Percentiles rank a stretch among this genome's conserved stretches.
Evolutionary conservation across 2,329 filamentous ascomycete genomes (phyloP).

Genomic region (Paecilomyces formosus): DNA sequence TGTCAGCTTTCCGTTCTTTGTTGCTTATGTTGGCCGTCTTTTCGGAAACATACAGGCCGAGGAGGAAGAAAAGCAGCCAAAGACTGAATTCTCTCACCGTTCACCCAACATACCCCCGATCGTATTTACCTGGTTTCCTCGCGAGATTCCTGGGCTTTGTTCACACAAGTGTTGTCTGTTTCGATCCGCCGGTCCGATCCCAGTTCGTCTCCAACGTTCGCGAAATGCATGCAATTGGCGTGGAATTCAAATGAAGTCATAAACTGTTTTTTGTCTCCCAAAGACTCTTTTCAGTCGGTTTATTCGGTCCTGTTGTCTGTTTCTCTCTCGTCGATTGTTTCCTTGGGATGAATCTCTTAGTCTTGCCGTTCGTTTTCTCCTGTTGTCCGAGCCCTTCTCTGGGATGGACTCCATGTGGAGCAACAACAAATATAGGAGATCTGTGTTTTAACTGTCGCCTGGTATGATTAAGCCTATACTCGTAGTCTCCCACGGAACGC

Average conservation of each 20-base stretch:
- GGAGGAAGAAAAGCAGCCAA: not conserved
- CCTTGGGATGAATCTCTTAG: not conserved
- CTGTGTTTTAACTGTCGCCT: not conserved
- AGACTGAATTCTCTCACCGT: not conserved
- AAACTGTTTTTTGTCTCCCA: not conserved
- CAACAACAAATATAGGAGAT: not conserved
- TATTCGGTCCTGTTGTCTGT: conserved; percentile 3
- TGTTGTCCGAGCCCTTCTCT: not conserved
- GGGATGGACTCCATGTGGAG: not conserved
- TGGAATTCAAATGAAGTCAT: not conserved
- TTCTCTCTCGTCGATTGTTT: conserved; percentile 7
- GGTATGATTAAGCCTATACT: not conserved
- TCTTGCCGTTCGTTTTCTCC: not conserved
- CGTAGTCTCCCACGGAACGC: not conserved
- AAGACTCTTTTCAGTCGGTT: conserved; percentile 8
- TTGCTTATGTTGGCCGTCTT: not conserved
- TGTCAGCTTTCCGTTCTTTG: not conserved
- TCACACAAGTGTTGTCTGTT: conserved; percentile 3
- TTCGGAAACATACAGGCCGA: not conserved
- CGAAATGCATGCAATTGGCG: not conserved
- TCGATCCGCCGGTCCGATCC: conserved; percentile 16
- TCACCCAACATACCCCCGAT: conserved; percentile 2
- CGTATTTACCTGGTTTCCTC: not conserved
- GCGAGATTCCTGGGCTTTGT: not conserved
- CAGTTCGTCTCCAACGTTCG: conserved; percentile 1